Conservation (phyloP, 2,329 filamentous ascomycete species). For the Bipolaris zeicola region DNA sequence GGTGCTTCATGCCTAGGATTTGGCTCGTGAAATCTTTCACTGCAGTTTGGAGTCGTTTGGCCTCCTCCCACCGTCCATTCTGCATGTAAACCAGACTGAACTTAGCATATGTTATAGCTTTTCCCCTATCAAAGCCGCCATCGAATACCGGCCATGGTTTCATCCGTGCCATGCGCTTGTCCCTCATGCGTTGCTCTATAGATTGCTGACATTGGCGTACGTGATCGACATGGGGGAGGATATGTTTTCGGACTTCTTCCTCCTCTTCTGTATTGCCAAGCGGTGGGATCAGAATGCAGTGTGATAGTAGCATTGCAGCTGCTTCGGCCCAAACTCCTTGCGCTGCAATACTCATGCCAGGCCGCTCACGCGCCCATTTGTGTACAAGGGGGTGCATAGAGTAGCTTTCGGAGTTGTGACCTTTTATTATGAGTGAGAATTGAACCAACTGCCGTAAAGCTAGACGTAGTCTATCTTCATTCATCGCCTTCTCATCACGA, state of each 20-base stretch:
- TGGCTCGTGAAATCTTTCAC: slow-evolving; percentile 28
- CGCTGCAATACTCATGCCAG: slow-evolving; percentile 19
- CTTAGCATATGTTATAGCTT: slow-evolving; percentile 24
- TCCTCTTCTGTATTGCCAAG: slow-evolving; percentile 1
- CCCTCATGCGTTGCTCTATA: slow-evolving; percentile 15
- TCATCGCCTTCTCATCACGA: neutral
- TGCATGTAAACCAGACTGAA: slow-evolving; percentile 36
- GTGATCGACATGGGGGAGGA: slow-evolving; percentile 5
- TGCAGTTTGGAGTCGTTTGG: slow-evolving; percentile 31
- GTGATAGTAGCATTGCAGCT: slow-evolving; percentile 29
- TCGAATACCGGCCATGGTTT: slow-evolving; percentile 15
- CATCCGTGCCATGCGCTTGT: slow-evolving; percentile 8
- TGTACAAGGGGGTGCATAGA: slow-evolving; percentile 44
- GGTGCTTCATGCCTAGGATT: slow-evolving; percentile 27
- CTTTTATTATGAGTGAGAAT: slow-evolving; percentile 30
- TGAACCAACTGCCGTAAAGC: slow-evolving; percentile 21
- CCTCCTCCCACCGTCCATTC: slow-evolving; percentile 30
- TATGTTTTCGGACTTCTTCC: slow-evolving; percentile 3
- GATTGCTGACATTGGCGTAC: slow-evolving; percentile 6
- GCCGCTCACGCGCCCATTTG: slow-evolving; percentile 39
- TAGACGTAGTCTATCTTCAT: slow-evolving; percentile 13
- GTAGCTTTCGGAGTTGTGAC: slow-evolving; percentile 23
- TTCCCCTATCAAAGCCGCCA: neutral
- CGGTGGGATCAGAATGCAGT: slow-evolving; percentile 23
- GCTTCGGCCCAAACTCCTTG: slow-evolving; percentile 40